These are phyloP conservation scores for Passalora sequoiae DNA, from an alignment of 2,329 filamentous ascomycete species.

Conservation along the genomic window DNA sequence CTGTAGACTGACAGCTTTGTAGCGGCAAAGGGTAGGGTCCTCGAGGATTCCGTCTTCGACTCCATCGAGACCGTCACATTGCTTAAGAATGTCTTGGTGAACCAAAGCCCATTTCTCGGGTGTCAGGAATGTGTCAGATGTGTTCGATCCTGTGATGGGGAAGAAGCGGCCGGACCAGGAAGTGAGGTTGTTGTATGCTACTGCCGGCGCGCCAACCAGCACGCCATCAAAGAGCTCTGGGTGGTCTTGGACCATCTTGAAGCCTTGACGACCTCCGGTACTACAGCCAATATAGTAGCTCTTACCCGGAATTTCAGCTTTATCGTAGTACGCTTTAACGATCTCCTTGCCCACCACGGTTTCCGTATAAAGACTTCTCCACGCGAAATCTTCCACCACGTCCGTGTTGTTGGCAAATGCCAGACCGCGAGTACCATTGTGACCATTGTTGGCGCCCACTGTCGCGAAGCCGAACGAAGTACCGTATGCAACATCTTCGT, in stretches of 20 bases:
- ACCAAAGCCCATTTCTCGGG: constrained; percentile 37
- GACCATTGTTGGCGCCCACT: constrained; percentile 40
- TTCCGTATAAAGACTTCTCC: constrained; percentile 29
- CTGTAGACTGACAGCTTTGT: constrained; percentile 33
- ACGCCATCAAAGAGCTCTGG: constrained; percentile 46
- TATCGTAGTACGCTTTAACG: constrained; percentile 34
- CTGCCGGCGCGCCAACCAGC: constrained; percentile 41
- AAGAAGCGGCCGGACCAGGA: constrained; percentile 42
- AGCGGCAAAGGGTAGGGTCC: constrained; percentile 41
- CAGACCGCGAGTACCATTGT: constrained; percentile 42
- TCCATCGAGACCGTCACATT: constrained; percentile 47
- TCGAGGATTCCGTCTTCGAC: constrained; percentile 44
- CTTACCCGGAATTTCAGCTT: constrained; percentile 34
- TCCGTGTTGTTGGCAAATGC: constrained; percentile 44
- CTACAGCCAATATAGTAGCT: constrained; percentile 46
- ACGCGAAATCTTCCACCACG: constrained; percentile 47
- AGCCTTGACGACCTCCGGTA: constrained; percentile 43
- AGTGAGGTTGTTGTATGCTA: constrained; percentile 39
- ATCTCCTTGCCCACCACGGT: constrained; percentile 31
- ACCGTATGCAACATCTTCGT: constrained; percentile 38
- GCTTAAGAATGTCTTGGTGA: constrained; percentile 40
- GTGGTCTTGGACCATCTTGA: constrained; percentile 42
- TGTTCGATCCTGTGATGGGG: constrained; percentile 34
- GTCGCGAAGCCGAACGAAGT: constrained; percentile 37
- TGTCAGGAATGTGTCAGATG: constrained; percentile 37